phyloP scores from a whole-genome alignment of 495 filamentous ascomycete genomes.

The Xylaria scruposa region DNA sequence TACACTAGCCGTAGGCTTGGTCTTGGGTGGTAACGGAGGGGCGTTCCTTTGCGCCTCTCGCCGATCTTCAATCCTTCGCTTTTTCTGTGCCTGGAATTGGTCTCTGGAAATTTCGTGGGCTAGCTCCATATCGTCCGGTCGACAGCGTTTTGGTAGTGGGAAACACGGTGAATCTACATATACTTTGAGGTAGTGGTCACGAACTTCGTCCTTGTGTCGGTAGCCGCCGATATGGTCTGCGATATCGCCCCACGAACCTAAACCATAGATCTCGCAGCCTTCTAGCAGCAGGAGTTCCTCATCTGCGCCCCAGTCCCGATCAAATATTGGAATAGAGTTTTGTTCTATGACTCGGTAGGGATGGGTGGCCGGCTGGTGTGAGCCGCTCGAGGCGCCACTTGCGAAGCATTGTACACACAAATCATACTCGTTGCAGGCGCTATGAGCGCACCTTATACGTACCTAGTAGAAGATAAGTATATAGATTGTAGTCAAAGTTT shows the following conservation, averaged over 20 bases:
- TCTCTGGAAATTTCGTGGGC: constrained; percentile 83
- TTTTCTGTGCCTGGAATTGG: constrained; percentile 92
- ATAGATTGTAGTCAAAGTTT: not conserved
- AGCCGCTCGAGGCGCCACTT: constrained; percentile 73
- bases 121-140: constrained; percentile 77
- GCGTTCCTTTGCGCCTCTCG: constrained; percentile 88
- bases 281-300: constrained; percentile 93
- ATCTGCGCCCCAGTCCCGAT: constrained; percentile 94
- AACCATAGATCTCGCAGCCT: constrained; percentile 95
- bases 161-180: constrained; percentile 85
- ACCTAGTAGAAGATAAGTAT: constrained; percentile 63
- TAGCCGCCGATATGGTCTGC: constrained; percentile 97
- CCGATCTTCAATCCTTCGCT: constrained; percentile 88
- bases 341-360: constrained; percentile 95
- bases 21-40: constrained; percentile 83
- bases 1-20: constrained; percentile 92
- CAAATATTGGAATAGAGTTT: constrained; percentile 96
- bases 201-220: constrained; percentile 91
- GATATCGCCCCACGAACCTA: constrained; percentile 97
- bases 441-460: constrained; percentile 88
- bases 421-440: constrained; percentile 89
- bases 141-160: constrained; percentile 82
- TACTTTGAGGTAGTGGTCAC: constrained; percentile 87
- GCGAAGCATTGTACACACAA: constrained; percentile 96
- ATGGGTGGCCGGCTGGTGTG: constrained; percentile 85